Evolutionary conservation across 2,329 filamentous ascomycete genomes (phyloP).

Genomic region (Epichloe elymi): DNA sequence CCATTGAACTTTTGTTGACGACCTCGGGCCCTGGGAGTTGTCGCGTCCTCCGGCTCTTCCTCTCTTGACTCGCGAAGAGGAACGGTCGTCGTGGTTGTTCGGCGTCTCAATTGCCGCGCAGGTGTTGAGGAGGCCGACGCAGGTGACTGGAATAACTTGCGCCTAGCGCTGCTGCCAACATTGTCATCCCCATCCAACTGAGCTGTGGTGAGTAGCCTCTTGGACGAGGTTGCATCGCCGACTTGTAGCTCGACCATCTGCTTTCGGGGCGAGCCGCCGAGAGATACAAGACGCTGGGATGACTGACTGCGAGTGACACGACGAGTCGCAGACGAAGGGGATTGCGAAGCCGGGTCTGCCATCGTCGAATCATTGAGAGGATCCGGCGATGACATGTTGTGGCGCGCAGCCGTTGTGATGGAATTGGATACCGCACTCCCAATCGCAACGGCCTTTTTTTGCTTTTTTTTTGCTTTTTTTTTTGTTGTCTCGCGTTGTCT

Average conservation of each 20-base stretch:
- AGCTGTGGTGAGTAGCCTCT: conserved; percentile 41
- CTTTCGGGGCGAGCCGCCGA: conserved; percentile 36
- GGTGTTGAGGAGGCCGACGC: conserved; percentile 23
- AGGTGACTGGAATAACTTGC: conserved; percentile 30
- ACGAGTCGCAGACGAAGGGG: conserved; percentile 24
- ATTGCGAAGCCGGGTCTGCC: conserved; percentile 17
- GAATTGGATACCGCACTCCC: conserved; percentile 16
- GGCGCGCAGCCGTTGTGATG: conserved; percentile 1
- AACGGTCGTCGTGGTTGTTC: conserved; percentile 35
- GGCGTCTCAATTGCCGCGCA: conserved; percentile 20
- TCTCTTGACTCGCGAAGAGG: conserved; percentile 33
- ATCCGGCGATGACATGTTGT: conserved; percentile 38
- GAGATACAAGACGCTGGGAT: conserved; percentile 24
- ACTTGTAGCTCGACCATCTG: conserved; percentile 45
- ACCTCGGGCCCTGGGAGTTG: conserved; percentile 30
- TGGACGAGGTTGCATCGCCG: conserved; percentile 34
- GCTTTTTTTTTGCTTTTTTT: not conserved
- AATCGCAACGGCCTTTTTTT: not conserved
- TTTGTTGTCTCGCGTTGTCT: conserved; percentile 7
- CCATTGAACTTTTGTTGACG: conserved; percentile 37
- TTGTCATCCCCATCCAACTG: conserved; percentile 21
- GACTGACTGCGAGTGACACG: conserved; percentile 32
- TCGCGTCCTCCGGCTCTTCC: conserved; percentile 16
- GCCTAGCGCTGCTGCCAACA: conserved; percentile 21
- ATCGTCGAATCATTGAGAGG: conserved; percentile 31